Percentiles rank a stretch among this genome's conserved stretches.
These are phyloP conservation scores for Colletotrichum truncatum DNA, from an alignment of 2,329 filamentous ascomycete species.

Conservation along the genomic window DNA sequence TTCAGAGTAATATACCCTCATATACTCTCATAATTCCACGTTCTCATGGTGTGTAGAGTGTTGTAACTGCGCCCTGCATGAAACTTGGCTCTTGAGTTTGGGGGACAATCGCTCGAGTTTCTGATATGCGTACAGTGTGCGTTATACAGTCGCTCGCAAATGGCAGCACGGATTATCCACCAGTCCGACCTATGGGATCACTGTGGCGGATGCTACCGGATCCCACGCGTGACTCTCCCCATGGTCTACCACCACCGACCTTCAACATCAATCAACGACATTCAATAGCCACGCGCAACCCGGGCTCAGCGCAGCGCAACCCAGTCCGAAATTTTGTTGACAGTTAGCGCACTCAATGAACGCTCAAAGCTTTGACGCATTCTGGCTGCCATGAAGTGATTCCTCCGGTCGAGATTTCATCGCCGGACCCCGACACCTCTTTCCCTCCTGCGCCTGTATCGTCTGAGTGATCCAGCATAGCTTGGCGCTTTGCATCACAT, in stretches of 20 bases:
- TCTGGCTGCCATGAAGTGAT: conserved; percentile 24
- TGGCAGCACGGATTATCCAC: background rate
- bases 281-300: background rate
- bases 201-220: background rate
- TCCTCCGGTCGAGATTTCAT: background rate
- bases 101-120: no score
- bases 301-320: background rate
- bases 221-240: conserved; percentile 9
- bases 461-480: background rate
- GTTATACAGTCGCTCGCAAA: rapidly evolving
- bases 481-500: no score
- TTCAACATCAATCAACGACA: conserved; percentile 6
- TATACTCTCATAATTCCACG: no score
- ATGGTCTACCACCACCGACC: background rate
- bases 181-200: background rate
- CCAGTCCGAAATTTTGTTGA: background rate
- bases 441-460: background rate
- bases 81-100: no score
- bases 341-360: background rate
- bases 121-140: conserved; percentile 1
- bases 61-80: no score
- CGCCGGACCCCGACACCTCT: conserved; percentile 7
- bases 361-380: background rate
- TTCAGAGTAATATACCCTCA: no score
- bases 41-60: no score